Base-by-base conservation (phyloP, 257 asterid genomes). In the Buddleja alternifolia region DNA sequence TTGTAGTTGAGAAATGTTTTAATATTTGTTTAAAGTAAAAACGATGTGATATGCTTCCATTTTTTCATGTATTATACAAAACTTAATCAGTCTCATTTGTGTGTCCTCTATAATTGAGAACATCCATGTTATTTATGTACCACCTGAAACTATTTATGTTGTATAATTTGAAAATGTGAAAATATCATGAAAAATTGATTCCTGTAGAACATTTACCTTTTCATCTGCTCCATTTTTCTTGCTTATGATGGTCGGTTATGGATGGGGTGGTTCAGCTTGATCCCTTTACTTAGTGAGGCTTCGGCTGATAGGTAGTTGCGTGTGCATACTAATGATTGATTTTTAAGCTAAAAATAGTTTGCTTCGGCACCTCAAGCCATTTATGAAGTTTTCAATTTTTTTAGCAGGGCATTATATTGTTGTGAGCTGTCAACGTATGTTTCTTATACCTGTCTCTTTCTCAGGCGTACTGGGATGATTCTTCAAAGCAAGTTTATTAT, bases 381-480 rank as follows among this genome's bases (percentile, higher is more conserved):
- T n/a, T n/a, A n/a, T 37, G n/a, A 21, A 24, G 4, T 4, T 66
- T 36, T 37, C 7, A 32, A 16, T 8, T 19, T 15, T 21, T 8
- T 14, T 2, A 32, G 10, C 46, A 3, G 23, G 14, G 21, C 5
- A 10, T 14, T 10, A 8, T 8, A 10, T 41, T 3, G 39, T 19
- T n/a, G 10, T 10, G 64, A 14, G n/a, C n/a, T n/a, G n/a, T n/a
- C n/a, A n/a, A n/a, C n/a, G n/a, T n/a, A n/a, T n/a, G n/a, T n/a
- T n/a, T n/a, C n/a, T n/a, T n/a, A 34, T 15, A 1, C 17, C 23
- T 25, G 54, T 21, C 5, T 53, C 60, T 41, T 23, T 66, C 34
- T 66, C 90, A 90, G 97, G 96, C 80, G 34, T 88, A 82, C 77
- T 86, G 93, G 96, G 97, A 93, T 57, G 93, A 85, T 6, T 73